Percentiles rank a stretch among this genome's conserved stretches.
phyloP scores from a whole-genome alignment of 192 early-diverging fungal species.

The Backusella macrospora region DNA sequence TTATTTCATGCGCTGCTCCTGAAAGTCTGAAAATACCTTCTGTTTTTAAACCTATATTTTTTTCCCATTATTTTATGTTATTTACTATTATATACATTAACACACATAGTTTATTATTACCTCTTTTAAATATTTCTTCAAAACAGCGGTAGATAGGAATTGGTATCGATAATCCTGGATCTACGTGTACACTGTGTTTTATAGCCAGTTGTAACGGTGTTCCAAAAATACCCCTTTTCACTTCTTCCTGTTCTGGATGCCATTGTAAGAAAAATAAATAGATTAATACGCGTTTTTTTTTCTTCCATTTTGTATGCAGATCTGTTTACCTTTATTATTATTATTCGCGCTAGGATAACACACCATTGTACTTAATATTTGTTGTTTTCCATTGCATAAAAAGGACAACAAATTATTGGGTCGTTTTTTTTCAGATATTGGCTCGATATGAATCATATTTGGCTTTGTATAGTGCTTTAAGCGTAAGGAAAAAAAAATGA shows the following conservation, averaged over 20 bases:
- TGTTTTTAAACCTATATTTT: conserved; percentile 22
- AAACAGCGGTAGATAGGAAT: conserved; percentile 29
- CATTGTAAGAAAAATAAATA: not conserved
- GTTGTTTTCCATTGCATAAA: conserved; percentile 21
- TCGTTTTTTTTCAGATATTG: conserved; percentile 12
- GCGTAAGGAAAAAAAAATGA: conserved; percentile 14
- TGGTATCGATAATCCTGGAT: conserved; percentile 25
- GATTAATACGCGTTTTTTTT: not conserved
- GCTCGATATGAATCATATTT: conserved; percentile 14
- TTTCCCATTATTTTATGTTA: not conserved
- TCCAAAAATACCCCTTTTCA: conserved; percentile 28
- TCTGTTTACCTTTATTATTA: conserved; percentile 8
- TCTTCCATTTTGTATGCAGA: not conserved
- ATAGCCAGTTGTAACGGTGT: conserved; percentile 27
- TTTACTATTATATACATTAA: not conserved
- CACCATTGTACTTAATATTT: conserved; percentile 17
- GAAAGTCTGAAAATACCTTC: conserved; percentile 42
- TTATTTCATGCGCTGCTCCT: conserved; percentile 36
- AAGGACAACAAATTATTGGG: conserved; percentile 25
- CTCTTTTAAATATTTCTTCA: conserved; percentile 37
- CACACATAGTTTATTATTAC: not conserved
- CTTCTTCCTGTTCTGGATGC: not conserved
- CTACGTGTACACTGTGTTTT: conserved; percentile 19
- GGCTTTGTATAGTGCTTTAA: not conserved
- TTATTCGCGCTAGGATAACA: not conserved